These are phyloP conservation scores for Avena insularis DNA, from an alignment of 176 grass and related monocot species.

Conservation along the genomic window DNA sequence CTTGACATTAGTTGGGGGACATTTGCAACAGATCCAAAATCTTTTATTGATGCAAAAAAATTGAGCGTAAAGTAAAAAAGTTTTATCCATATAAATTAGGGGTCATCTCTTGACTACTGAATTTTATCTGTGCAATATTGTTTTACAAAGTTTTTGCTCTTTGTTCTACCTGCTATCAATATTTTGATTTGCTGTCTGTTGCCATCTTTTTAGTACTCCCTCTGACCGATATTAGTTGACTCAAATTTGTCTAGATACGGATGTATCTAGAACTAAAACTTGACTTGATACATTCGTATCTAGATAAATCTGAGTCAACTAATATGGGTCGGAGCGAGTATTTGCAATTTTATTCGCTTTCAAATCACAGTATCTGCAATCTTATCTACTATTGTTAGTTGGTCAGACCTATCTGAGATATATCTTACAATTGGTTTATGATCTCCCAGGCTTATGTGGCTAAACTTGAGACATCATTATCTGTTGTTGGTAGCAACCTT, in stretches of 20 bases:
- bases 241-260: no score
- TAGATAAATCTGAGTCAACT: no score
- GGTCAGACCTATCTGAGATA: conserved; percentile 10
- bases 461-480: conserved; percentile 84
- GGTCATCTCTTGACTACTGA: conserved; percentile 29
- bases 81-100: background rate
- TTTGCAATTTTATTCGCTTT: conserved; percentile 22
- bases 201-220: no score
- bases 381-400: conserved; percentile 13
- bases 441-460: conserved; percentile 78
- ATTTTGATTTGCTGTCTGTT: background rate
- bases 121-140: background rate
- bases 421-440: conserved; percentile 31
- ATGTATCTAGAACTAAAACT: no score
- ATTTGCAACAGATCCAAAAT: background rate
- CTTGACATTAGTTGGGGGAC: background rate
- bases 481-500: conserved; percentile 70
- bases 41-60: conserved; percentile 20
- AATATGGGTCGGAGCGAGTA: no score
- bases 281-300: no score
- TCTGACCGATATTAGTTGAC: no score
- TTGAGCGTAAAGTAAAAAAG: background rate
- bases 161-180: conserved; percentile 14
- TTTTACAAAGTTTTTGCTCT: background rate
- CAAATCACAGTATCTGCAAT: background rate